Percentiles rank a stretch among this genome's conserved stretches.
These are phyloP conservation scores for Botrytis fragariae DNA, from an alignment of 2,329 filamentous ascomycete genomes.

Conservation along the genomic window DNA sequence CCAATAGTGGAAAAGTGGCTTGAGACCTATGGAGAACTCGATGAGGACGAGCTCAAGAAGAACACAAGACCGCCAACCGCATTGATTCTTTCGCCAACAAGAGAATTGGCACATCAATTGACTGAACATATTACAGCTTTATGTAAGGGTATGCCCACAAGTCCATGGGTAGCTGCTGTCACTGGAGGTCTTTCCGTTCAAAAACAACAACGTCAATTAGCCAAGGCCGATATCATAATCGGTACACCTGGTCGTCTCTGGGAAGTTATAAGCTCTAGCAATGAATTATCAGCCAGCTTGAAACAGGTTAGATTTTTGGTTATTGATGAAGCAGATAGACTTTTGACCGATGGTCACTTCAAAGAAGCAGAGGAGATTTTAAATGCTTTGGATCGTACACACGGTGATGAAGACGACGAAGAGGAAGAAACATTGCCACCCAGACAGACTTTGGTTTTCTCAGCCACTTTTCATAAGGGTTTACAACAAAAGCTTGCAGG, in stretches of 20 bases:
- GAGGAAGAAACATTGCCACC: slow-evolving; percentile 47
- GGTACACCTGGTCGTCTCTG: slow-evolving; percentile 89
- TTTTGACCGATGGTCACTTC: slow-evolving; percentile 91
- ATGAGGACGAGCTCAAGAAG: slow-evolving; percentile 40
- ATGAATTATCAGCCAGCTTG: slow-evolving; percentile 66
- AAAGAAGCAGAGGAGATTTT: slow-evolving; percentile 91
- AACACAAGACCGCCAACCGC: slow-evolving; percentile 59
- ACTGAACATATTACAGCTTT: slow-evolving; percentile 76
- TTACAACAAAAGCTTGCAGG: slow-evolving; percentile 88
- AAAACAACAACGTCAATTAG: slow-evolving; percentile 85
- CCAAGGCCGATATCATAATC: slow-evolving; percentile 86
- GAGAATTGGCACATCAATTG: slow-evolving; percentile 92
- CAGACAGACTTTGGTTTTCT: slow-evolving; percentile 92
- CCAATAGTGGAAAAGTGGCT: slow-evolving; percentile 87
- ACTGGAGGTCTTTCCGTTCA: slow-evolving; percentile 92
- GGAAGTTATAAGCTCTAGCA: slow-evolving; percentile 83
- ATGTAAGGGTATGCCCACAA: slow-evolving; percentile 58
- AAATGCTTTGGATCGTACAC: slow-evolving; percentile 68
- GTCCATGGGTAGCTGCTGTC: slow-evolving; percentile 77
- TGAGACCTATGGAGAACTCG: slow-evolving; percentile 45
- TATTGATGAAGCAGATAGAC: slow-evolving; percentile 88
- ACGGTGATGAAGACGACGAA: slow-evolving; percentile 48
- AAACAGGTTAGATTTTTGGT: slow-evolving; percentile 78
- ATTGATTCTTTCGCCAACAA: slow-evolving; percentile 83
- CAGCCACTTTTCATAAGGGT: slow-evolving; percentile 89